Evolutionary conservation across 192 early-diverging fungal genomes (phyloP), one percentile per base, ranked within the genome.

Genomic region (Coemansia sp.): DNA sequence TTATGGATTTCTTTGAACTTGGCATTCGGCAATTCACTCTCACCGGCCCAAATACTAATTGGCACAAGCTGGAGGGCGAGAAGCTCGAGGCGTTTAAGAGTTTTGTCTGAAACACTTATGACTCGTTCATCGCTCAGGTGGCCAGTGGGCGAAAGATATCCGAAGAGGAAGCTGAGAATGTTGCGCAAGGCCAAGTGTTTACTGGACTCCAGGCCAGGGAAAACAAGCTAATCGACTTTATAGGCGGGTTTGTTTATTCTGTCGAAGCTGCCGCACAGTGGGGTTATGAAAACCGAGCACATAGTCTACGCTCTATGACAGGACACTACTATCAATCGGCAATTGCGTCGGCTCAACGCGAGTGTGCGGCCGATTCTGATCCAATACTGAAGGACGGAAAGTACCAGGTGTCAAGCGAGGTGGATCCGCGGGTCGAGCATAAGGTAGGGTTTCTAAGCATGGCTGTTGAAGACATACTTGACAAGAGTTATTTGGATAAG

Each of bases 161-260:
- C 1, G 7, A 67, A 27, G 89, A 88, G 55, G 65, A 87, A 34
- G 85, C 88, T 0, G 87, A 89, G 65, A 41, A 62, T 11, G 76
- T 91, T 31, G 90, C 90, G 2, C 86, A 87, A 6, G 92, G 92
- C 13, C 84, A 85, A 33, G 83, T 93, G 31, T 91, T 85, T 74
- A 90, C 82, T 11, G 92, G 91, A 11, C 66, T 51, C 16, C 82
- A 91, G 60, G 92, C 91, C 11, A 57, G 74, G 34, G 72, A 73
- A 15, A 78, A 78, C 59, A 89, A 89, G 0, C 81, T 93, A 40
- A 86, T 91, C 3, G 92, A 93, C 63, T 79, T 89, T 46, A 36
- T 90, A 40, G 91, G 91, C 33, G 79, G 87, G 24, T 68, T 86
- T 40, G 84, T 75, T 3, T 54, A 69, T 5, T 87, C 89, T 5